Conservation (phyloP, 768 basidiomycete genomes). For the Tremella fuciformis region DNA sequence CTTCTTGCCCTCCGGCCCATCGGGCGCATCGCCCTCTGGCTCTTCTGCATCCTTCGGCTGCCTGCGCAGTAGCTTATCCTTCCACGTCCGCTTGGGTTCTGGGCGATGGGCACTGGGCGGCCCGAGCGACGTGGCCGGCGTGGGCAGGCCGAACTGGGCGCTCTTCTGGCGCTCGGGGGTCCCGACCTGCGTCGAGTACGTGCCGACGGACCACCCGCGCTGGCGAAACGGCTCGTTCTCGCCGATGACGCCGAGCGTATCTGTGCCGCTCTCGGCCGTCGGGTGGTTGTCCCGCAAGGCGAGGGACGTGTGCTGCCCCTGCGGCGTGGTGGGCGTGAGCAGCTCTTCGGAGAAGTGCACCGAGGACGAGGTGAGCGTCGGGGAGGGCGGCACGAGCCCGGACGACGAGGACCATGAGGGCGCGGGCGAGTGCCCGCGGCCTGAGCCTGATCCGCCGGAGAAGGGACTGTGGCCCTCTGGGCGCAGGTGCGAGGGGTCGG, state of each 20-base stretch:
- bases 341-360: conserved; percentile 41
- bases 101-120: neutral
- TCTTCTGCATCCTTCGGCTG: conserved; percentile 22
- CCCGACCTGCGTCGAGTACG: conserved; percentile 34
- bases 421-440: conserved; percentile 22
- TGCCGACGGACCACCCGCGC: conserved; percentile 32
- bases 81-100: neutral
- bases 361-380: conserved; percentile 36
- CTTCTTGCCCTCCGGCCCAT: conserved; percentile 17
- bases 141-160: conserved; percentile 1
- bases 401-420: conserved; percentile 27
- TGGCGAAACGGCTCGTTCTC: conserved; percentile 5
- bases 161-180: conserved; percentile 1
- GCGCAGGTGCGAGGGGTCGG: neutral
- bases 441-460: neutral
- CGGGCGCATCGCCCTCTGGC: conserved; percentile 12
- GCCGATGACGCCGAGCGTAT: conserved; percentile 35
- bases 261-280: conserved; percentile 33
- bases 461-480: neutral
- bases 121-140: conserved; percentile 8
- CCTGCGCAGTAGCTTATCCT: neutral
- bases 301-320: conserved; percentile 21
- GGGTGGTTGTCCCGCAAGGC: conserved; percentile 49
- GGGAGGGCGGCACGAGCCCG: conserved; percentile 36
- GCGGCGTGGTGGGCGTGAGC: conserved; percentile 26